These are phyloP conservation scores for Pseudohyphozyma bogoriensis DNA, from an alignment of 768 basidiomycete species.

Conservation along the genomic window DNA sequence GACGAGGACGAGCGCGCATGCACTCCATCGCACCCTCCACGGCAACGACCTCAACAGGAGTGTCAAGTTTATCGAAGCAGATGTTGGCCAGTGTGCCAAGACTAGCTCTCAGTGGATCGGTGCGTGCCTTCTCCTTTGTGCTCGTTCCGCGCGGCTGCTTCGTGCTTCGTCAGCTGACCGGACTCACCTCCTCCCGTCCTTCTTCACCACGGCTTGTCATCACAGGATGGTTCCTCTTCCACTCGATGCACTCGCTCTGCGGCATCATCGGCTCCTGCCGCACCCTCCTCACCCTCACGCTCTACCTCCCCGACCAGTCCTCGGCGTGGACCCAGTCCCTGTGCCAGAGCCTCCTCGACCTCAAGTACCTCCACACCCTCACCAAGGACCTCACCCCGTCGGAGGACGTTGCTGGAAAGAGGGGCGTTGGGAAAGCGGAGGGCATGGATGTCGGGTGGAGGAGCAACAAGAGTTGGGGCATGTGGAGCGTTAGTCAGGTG, in stretches of 20 bases:
- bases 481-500: slow-evolving; percentile 26
- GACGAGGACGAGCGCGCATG: slow-evolving; percentile 25
- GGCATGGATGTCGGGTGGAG: slow-evolving; percentile 25
- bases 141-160: not conserved
- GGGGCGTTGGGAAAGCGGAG: slow-evolving; percentile 12
- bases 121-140: not conserved
- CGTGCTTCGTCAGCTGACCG: not conserved
- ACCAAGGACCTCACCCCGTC: slow-evolving; percentile 18
- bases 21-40: slow-evolving; percentile 23
- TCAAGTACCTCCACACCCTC: slow-evolving; percentile 17
- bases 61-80: slow-evolving; percentile 13
- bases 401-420: not conserved
- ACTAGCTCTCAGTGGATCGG: slow-evolving; percentile 24
- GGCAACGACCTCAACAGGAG: slow-evolving; percentile 4
- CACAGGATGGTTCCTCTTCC: slow-evolving; percentile 29
- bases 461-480: slow-evolving; percentile 5
- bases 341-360: slow-evolving; percentile 12
- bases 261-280: slow-evolving; percentile 28
- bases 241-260: slow-evolving; percentile 30
- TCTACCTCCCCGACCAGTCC: slow-evolving; percentile 14
- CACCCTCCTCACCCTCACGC: slow-evolving; percentile 11
- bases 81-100: slow-evolving; percentile 20
- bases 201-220: not conserved
- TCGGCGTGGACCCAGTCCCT: slow-evolving; percentile 20
- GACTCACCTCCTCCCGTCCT: not conserved